phyloP scores from a whole-genome alignment of 1,284 basidiomycete genomes.

The Heterobasidion annosum region DNA sequence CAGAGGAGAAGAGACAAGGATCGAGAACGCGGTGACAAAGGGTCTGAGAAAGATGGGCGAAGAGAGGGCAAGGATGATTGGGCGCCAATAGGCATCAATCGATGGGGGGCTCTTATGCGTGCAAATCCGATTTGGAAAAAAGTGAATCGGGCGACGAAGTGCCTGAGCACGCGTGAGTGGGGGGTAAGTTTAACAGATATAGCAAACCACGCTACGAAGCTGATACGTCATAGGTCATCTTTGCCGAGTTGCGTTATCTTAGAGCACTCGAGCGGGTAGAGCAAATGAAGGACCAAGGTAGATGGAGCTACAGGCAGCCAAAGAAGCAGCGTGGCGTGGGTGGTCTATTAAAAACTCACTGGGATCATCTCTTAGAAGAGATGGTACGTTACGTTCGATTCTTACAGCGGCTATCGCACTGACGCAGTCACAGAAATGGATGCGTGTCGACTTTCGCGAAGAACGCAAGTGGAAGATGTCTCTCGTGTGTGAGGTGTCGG shows the following conservation, averaged over 20 bases:
- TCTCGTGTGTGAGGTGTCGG: slow-evolving; percentile 79
- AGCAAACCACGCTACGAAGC: background rate
- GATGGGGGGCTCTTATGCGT: slow-evolving; percentile 61
- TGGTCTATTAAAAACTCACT: slow-evolving; percentile 78
- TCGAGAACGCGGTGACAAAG: slow-evolving; percentile 24
- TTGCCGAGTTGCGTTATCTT: slow-evolving; percentile 67
- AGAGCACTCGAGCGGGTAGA: slow-evolving; percentile 86
- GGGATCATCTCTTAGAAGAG: slow-evolving; percentile 96
- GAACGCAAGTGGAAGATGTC: slow-evolving; percentile 91
- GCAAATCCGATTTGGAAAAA: slow-evolving; percentile 69
- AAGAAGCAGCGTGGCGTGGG: slow-evolving; percentile 87
- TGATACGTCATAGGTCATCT: slow-evolving; percentile 48
- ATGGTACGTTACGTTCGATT: slow-evolving; percentile 55
- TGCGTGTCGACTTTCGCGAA: slow-evolving; percentile 91
- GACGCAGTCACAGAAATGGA: slow-evolving; percentile 70
- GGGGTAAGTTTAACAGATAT: slow-evolving; percentile 37
- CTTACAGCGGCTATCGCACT: background rate
- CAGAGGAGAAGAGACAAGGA: slow-evolving; percentile 51
- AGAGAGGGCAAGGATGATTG: slow-evolving; percentile 61
- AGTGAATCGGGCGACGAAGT: slow-evolving; percentile 62
- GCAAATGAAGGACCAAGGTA: slow-evolving; percentile 67
- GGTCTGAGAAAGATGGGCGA: slow-evolving; percentile 28
- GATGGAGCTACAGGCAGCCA: slow-evolving; percentile 93
- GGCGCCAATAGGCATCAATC: slow-evolving; percentile 56
- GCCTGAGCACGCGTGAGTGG: slow-evolving; percentile 72